A percentile compares a stretch with the other conserved stretches of the same genome.
phyloP scores from a whole-genome alignment of 2,329 filamentous ascomycete species.

The Botrytis tulipae region DNA sequence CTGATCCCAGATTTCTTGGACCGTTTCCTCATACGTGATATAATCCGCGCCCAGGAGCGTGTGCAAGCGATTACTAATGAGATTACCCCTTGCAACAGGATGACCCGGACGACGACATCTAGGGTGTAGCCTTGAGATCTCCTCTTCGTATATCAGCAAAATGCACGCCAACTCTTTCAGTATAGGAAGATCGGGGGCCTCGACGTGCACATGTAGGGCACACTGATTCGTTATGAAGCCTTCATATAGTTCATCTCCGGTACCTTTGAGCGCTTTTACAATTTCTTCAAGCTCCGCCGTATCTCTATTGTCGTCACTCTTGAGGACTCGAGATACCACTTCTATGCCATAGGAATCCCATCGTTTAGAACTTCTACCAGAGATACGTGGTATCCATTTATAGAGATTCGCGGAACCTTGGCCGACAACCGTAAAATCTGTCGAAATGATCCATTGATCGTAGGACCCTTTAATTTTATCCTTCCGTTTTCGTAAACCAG shows the following conservation, averaged over 20 bases:
- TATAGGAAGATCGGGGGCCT: slow-evolving; percentile 26
- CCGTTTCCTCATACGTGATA: background rate
- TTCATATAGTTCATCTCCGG: slow-evolving; percentile 16
- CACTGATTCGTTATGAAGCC: slow-evolving; percentile 35
- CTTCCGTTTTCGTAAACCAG: background rate
- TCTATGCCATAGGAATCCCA: slow-evolving; percentile 35
- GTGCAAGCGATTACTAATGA: slow-evolving; percentile 29
- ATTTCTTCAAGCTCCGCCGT: slow-evolving; percentile 24
- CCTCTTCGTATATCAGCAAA: slow-evolving; percentile 33
- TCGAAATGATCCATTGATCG: slow-evolving; percentile 28
- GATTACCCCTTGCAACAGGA: slow-evolving; percentile 11
- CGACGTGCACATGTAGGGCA: slow-evolving; percentile 32
- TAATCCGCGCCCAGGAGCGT: slow-evolving; percentile 3
- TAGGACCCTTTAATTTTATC: slow-evolving; percentile 23
- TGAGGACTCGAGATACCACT: slow-evolving; percentile 28
- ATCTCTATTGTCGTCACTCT: slow-evolving; percentile 6
- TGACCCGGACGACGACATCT: slow-evolving; percentile 29
- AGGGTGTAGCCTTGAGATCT: slow-evolving; percentile 31
- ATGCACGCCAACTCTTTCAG: slow-evolving; percentile 30
- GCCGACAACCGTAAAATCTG: slow-evolving; percentile 29
- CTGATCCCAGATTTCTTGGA: background rate
- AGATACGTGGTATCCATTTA: slow-evolving; percentile 26
- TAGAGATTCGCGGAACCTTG: slow-evolving; percentile 30
- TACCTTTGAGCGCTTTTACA: slow-evolving; percentile 21
- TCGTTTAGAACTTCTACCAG: slow-evolving; percentile 1